Percentiles rank a stretch among this genome's conserved stretches.
These are phyloP conservation scores for Fomitopsis pulvina DNA, from an alignment of 768 basidiomycete genomes.

Conservation along the genomic window DNA sequence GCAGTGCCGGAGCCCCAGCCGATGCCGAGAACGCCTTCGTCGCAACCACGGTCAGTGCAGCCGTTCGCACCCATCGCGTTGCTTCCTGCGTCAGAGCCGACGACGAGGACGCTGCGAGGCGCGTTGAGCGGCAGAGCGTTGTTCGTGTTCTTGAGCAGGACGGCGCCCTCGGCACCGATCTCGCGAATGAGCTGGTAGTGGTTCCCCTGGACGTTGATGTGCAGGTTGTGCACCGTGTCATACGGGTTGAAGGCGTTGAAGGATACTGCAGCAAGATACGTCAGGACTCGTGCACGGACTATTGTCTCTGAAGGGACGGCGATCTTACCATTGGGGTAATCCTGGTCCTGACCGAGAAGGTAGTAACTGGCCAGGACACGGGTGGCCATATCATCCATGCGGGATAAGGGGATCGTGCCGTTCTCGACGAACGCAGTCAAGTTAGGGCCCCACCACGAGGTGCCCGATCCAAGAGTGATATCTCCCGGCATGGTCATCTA, in stretches of 20 bases:
- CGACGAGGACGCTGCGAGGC: slow-evolving; percentile 50
- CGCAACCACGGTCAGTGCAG: slow-evolving; percentile 33
- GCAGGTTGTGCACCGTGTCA: slow-evolving; percentile 48
- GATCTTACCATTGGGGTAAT: slow-evolving; percentile 53
- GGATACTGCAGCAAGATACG: slow-evolving; percentile 34
- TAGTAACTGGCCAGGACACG: slow-evolving; percentile 74
- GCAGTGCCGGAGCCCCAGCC: slow-evolving; percentile 76
- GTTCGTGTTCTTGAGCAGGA: slow-evolving; percentile 67
- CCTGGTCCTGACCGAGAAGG: slow-evolving; percentile 54
- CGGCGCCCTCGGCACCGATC: slow-evolving; percentile 67
- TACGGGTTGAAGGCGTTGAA: slow-evolving; percentile 60
- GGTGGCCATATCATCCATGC: slow-evolving; percentile 77
- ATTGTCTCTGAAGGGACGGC: neutral
- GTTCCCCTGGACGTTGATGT: slow-evolving; percentile 62
- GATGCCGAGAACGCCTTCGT: slow-evolving; percentile 72
- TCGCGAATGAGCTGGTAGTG: slow-evolving; percentile 63
- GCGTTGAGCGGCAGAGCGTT: slow-evolving; percentile 52
- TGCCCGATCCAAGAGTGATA: slow-evolving; percentile 41
- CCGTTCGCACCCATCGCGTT: slow-evolving; percentile 41
- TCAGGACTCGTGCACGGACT: neutral
- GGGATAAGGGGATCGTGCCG: slow-evolving; percentile 56
- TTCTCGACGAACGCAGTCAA: slow-evolving; percentile 65
- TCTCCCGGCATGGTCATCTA: slow-evolving; percentile 73
- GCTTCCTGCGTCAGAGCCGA: slow-evolving; percentile 49
- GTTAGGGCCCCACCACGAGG: slow-evolving; percentile 61